Base-by-base conservation (phyloP, 768 basidiomycete species). In the Tulasnella sp. region DNA sequence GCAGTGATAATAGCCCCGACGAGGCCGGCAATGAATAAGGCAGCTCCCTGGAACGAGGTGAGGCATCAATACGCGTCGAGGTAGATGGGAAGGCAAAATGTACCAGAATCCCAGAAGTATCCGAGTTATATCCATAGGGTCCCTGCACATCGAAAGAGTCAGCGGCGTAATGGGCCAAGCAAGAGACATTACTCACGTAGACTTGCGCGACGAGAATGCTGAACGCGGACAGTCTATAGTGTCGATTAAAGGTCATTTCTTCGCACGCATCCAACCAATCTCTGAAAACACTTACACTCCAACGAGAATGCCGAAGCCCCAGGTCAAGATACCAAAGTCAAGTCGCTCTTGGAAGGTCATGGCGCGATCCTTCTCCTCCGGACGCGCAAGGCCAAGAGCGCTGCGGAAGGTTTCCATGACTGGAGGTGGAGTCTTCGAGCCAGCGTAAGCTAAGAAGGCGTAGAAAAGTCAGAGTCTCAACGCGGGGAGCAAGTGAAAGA, bases 61-160 rank as follows among this genome's bases (percentile, higher is more conserved):
- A 32, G 19, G 11, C 39, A 22, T 69, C 29, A 69, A 12, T 40
- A 62, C 36, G 26, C n/a, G n/a, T n/a, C n/a, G n/a, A 12, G 70
- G 32, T 7, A 16, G 82, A n/a, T 40, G 92, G 79, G 16, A n/a
- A n/a, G n/a, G 92, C 84, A 40, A 92, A 79, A 70, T 14, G 11
- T 12, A 73, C 76, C 80, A 94, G 81, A 42, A 92, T 82, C 7
- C 92, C 92, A 39, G 88, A 83, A n/a, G 80, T 83, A 72, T 86
- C 83, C 34, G 84, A 80, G 0, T 87, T 85, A 79, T 94, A 94
- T 3, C 92, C 91, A 36, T 83, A 82, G 19, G 92, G 92, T 80
- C 85, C 79, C 91, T 91, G 77, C 1, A n/a, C n/a, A 59, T 8
- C 36, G 26, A 9, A 29, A 26, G 67, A 26, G 34, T 62, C 35